Evolutionary conservation across 2,329 filamentous ascomycete species (phyloP).

Genomic region (Diaporthe sp.): DNA sequence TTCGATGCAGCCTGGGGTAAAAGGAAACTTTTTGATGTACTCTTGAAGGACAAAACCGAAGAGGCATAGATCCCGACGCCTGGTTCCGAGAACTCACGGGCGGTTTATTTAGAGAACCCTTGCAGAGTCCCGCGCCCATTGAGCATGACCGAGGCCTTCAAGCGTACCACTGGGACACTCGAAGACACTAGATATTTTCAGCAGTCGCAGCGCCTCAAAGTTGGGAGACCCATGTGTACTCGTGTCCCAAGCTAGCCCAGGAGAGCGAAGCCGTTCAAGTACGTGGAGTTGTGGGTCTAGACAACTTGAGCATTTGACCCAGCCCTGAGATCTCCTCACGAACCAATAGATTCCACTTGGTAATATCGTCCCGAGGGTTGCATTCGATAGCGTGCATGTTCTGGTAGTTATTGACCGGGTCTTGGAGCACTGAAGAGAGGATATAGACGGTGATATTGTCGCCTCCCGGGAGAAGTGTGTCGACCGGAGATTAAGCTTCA

Average conservation of each 20-base stretch:
- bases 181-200: background rate
- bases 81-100: background rate
- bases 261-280: background rate
- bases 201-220: background rate
- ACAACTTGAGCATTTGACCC: slow-evolving; percentile 3
- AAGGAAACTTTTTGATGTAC: background rate
- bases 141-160: background rate
- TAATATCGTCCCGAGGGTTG: background rate
- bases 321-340: background rate
- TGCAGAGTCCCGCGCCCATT: slow-evolving; percentile 12
- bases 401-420: background rate
- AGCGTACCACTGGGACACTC: background rate
- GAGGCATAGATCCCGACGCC: background rate
- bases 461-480: background rate
- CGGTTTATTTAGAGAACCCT: background rate
- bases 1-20: background rate
- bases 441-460: background rate
- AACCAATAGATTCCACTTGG: background rate
- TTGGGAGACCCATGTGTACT: background rate
- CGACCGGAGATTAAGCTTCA: slow-evolving; percentile 30
- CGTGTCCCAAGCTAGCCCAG: background rate
- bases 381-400: background rate
- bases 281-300: background rate
- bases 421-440: background rate
- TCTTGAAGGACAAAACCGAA: background rate